Evolutionary conservation across 2,329 filamentous ascomycete species (phyloP), one percentile per base, ranked within the genome.

Genomic region (Sporothrix dimorphospora): DNA sequence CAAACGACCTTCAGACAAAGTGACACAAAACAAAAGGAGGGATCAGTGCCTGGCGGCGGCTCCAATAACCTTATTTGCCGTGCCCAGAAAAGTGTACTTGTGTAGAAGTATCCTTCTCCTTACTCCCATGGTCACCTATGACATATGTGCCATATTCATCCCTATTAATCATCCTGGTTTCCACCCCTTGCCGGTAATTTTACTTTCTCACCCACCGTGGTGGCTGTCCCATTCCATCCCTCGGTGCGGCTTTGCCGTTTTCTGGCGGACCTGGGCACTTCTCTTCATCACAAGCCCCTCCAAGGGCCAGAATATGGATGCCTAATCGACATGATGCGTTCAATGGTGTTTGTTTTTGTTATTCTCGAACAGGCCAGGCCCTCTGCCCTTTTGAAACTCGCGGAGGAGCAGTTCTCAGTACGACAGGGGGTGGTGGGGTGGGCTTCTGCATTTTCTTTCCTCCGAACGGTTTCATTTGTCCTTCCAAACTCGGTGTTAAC

Each of bases 51-150:
- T 27, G 59, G 57, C 34, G 47, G 47, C 49, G 66, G 47, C 66
- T 69, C 66, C 66, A 55, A 27, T 19, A 59, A 69, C 45, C 67
- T 69, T 69, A 69, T 27, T 57, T 57, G 51, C 34, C 19, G 14
- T 21, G 63, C 42, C 63, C 42, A 66, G 27, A 49, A 34, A 34
- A 65, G 21, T 8, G 47, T 30, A 24, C 51, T 7, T 42, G 11
- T 24, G 30, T 4, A 24, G 24, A 63, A 63, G 24, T 55, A 63
- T n/a, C n/a, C n/a, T n/a, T n/a, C 34, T 14, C 3, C 38, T 16
- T 61, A 21, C 30, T 30, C 59, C 11, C 38, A 9, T 42, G 57
- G 19, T 63, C 9, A 63, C 38, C 55, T 19, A 61, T 38, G 55
- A 21, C 55, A 61, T 38, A 38, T 59, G 27, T 30, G 27, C 12